phyloP scores from a whole-genome alignment of 2,329 filamentous ascomycete genomes.

The Coniochaeta ligniaria region DNA sequence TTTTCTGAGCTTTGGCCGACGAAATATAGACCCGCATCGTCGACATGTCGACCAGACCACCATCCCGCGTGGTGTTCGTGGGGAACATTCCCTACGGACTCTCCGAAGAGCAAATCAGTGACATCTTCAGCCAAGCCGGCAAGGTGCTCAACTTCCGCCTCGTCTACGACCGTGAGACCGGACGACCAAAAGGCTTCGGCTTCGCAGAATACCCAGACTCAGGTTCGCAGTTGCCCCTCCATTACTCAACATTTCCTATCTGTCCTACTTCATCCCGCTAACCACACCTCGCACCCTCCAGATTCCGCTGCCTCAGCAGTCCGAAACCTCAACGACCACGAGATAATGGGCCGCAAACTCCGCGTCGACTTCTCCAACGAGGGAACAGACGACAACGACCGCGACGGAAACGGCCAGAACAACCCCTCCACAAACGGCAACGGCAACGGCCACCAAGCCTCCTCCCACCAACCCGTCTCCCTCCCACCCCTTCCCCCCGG shows the following conservation, averaged over 20 bases:
- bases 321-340: slow-evolving; percentile 89
- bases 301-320: slow-evolving; percentile 86
- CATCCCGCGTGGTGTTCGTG: slow-evolving; percentile 74
- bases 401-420: slow-evolving; percentile 11
- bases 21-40: background rate
- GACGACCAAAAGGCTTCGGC: slow-evolving; percentile 90
- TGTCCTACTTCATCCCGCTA: background rate
- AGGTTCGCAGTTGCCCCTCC: slow-evolving; percentile 40
- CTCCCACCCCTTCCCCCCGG: slow-evolving; percentile 80
- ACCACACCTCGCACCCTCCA: slow-evolving; percentile 18
- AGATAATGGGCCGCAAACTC: slow-evolving; percentile 90
- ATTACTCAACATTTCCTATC: too few relatives aligned
- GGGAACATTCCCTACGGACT: slow-evolving; percentile 86
- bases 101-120: slow-evolving; percentile 91
- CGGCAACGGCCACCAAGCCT: background rate
- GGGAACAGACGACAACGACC: slow-evolving; percentile 59
- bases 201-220: slow-evolving; percentile 94
- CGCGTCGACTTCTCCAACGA: slow-evolving; percentile 96
- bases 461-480: slow-evolving; percentile 9
- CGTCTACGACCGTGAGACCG: slow-evolving; percentile 92
- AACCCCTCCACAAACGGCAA: background rate
- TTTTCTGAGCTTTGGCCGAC: background rate
- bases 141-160: slow-evolving; percentile 88
- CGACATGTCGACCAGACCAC: slow-evolving; percentile 67
- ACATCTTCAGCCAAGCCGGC: slow-evolving; percentile 86